phyloP scores from a whole-genome alignment of 495 filamentous ascomycete species.

The Cercophora newfieldiana region DNA sequence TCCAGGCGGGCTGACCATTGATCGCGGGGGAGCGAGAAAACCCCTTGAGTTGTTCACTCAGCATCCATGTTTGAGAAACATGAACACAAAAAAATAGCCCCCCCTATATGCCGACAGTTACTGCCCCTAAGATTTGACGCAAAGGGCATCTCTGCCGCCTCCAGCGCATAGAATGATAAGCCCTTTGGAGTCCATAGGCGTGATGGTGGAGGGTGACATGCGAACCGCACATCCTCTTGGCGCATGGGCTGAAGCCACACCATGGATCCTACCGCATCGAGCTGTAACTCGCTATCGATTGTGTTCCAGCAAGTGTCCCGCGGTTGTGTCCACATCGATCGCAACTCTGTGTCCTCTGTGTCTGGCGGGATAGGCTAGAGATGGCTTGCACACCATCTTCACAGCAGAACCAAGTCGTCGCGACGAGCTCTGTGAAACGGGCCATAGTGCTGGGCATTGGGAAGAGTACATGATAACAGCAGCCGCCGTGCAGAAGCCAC shows the following conservation, averaged over 20 bases:
- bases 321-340: neutral
- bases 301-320: neutral
- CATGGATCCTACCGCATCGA: neutral
- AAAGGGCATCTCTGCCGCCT: neutral
- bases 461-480: neutral
- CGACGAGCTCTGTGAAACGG: neutral
- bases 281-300: neutral
- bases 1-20: neutral
- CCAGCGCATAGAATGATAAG: too few relatives aligned
- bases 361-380: too few relatives aligned
- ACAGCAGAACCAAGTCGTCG: neutral
- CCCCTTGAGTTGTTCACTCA: neutral
- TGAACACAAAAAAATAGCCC: neutral
- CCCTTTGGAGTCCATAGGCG: neutral
- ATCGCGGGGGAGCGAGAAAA: neutral
- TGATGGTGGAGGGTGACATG: neutral
- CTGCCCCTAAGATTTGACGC: neutral
- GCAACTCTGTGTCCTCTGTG: neutral
- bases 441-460: neutral
- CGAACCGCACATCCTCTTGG: neutral
- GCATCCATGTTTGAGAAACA: neutral
- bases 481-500: neutral
- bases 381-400: too few relatives aligned
- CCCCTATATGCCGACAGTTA: neutral
- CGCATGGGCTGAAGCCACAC: neutral